These are phyloP conservation scores for Cutaneotrichosporon sp. DNA, from an alignment of 1,284 basidiomycete species.

Conservation along the genomic window DNA sequence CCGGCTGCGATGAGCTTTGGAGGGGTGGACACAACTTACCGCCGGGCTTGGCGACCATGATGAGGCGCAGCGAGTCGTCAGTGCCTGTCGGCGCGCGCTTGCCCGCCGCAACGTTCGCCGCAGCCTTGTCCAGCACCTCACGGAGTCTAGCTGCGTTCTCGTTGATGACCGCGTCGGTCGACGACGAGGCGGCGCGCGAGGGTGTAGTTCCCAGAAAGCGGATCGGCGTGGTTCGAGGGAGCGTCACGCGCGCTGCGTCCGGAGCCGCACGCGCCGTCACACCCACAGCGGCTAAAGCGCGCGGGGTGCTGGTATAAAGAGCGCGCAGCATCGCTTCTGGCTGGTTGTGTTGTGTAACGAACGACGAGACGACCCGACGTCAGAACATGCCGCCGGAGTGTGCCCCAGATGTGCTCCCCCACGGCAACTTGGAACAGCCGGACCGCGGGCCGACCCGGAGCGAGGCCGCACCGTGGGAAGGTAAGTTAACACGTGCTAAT, in stretches of 20 bases:
- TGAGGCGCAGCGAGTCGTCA: conserved; percentile 32
- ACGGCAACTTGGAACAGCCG: no score
- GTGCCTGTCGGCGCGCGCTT: conserved; percentile 2
- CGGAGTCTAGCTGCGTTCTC: conserved; percentile 1
- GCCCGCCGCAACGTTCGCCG: conserved; percentile 1
- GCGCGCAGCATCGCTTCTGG: no score
- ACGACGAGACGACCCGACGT: no score
- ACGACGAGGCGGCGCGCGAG: not conserved
- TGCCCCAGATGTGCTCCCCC: no score
- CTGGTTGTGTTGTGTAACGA: no score
- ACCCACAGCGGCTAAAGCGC: not conserved
- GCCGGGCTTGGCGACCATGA: conserved; percentile 49
- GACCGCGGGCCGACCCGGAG: no score
- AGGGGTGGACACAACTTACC: conserved; percentile 17
- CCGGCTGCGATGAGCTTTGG: not conserved
- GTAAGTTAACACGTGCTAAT: no score
- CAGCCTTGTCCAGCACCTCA: not conserved
- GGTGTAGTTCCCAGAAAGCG: not conserved
- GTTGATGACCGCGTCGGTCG: no score
- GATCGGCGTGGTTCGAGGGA: not conserved
- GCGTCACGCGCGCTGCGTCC: no score
- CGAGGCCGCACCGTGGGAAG: no score
- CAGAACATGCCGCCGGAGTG: no score
- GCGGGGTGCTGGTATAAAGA: not conserved
- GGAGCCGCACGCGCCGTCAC: not conserved